phyloP scores from a whole-genome alignment of 108 stramenopile genomes.

The Nitzschia sp. region DNA sequence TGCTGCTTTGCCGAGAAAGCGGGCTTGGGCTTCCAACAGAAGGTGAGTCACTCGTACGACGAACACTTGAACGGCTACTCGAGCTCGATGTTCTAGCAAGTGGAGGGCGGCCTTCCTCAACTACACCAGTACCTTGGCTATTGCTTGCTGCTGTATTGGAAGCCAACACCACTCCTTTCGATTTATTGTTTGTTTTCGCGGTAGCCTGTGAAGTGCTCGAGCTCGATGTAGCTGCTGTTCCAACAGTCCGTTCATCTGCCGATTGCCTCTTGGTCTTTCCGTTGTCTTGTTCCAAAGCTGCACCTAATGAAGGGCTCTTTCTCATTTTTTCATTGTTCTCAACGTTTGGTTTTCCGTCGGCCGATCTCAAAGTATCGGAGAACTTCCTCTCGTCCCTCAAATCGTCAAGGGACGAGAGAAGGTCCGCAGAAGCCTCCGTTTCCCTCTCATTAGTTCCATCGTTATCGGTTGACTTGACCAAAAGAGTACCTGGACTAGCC shows the following conservation, averaged over 20 bases:
- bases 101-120: no score
- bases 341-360: background rate
- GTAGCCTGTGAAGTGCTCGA: slow-evolving; percentile 6
- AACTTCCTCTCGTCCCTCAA: background rate
- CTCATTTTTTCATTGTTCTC: background rate
- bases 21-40: slow-evolving; percentile 10
- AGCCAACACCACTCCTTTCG: background rate
- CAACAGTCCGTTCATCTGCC: slow-evolving; percentile 12
- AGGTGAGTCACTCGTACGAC: background rate
- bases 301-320: slow-evolving; percentile 12
- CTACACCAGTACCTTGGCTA: no score
- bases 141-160: no score
- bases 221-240: slow-evolving; percentile 9
- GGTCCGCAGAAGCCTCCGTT: background rate
- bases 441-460: slow-evolving; percentile 14
- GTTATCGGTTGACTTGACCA: slow-evolving; percentile 15
- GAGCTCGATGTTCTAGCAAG: slow-evolving; percentile 2
- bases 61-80: slow-evolving; percentile 1
- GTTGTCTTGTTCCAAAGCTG: slow-evolving; percentile 8
- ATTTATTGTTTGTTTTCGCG: slow-evolving; percentile 14
- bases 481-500: slow-evolving; percentile 9
- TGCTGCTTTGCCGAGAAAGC: background rate
- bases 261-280: background rate
- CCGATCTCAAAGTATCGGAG: background rate
- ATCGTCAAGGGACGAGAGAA: background rate